Conservation (phyloP, 352 stramenopile genomes). For the Globisporangium nunn region DNA sequence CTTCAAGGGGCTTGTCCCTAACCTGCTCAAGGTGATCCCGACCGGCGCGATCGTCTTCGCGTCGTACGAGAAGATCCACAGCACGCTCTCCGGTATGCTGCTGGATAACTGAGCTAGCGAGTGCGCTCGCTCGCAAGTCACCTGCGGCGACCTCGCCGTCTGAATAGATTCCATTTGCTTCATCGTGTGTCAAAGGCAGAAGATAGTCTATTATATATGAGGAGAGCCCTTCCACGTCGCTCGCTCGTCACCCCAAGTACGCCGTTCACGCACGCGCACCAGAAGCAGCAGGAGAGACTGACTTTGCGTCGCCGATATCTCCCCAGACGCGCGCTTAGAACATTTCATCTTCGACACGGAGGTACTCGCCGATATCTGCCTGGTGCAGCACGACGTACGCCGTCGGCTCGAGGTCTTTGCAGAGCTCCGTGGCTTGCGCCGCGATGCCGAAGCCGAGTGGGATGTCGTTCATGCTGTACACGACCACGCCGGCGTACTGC, state of each 20-base stretch:
- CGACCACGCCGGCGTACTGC: slow-evolving; percentile 97
- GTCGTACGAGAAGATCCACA: slow-evolving; percentile 79
- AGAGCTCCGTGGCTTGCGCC: slow-evolving; percentile 93
- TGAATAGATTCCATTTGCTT: background rate
- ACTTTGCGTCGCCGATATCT: too few relatives aligned
- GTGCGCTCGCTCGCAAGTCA: too few relatives aligned
- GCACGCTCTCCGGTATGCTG: slow-evolving; percentile 36
- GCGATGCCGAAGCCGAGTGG: slow-evolving; percentile 97
- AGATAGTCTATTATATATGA: slow-evolving; percentile 11
- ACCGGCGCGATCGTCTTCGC: slow-evolving; percentile 93
- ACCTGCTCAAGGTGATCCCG: slow-evolving; percentile 95
- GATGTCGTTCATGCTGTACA: slow-evolving; percentile 99
- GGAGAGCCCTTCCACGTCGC: slow-evolving; percentile 5
- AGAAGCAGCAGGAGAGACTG: background rate
- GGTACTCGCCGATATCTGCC: slow-evolving; percentile 98
- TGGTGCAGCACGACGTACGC: slow-evolving; percentile 98
- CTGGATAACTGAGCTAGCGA: slow-evolving; percentile 27
- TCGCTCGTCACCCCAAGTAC: background rate
- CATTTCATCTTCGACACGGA: slow-evolving; percentile 97
- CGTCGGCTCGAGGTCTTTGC: slow-evolving; percentile 94
- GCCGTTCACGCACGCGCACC: background rate
- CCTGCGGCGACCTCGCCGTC: background rate
- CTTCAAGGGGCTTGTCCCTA: slow-evolving; percentile 94
- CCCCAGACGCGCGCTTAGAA: slow-evolving; percentile 57
- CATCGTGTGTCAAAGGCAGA: background rate